These are phyloP conservation scores for Coniochaeta ligniaria DNA, from an alignment of 2,329 filamentous ascomycete genomes.

Conservation along the genomic window DNA sequence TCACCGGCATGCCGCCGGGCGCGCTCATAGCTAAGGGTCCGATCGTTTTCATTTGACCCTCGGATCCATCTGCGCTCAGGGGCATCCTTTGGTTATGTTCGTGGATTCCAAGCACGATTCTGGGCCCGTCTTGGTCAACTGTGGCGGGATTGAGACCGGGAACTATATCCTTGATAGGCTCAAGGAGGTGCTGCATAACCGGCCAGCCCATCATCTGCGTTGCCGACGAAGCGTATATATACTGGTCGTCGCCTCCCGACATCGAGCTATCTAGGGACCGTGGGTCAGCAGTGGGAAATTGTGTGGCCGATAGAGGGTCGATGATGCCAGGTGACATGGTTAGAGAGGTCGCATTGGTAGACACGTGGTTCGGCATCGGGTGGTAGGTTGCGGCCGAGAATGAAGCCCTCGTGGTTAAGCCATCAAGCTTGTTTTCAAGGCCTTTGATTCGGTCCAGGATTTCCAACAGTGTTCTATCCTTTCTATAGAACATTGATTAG, in stretches of 20 bases:
- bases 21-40: background rate
- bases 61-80: background rate
- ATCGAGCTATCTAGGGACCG: background rate
- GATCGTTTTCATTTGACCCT: conserved; percentile 1
- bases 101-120: conserved; percentile 24
- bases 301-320: background rate
- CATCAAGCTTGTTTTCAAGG: conserved; percentile 50
- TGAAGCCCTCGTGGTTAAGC: conserved; percentile 17
- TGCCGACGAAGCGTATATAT: conserved; percentile 29
- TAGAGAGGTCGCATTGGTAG: background rate
- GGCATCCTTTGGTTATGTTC: conserved; percentile 5
- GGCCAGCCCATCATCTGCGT: conserved; percentile 48
- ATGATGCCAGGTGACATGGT: background rate
- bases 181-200: conserved; percentile 31
- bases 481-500: conserved; percentile 31
- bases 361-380: background rate
- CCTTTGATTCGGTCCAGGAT: conserved; percentile 49
- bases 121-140: conserved; percentile 27
- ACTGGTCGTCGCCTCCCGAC: conserved; percentile 11
- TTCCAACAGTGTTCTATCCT: conserved; percentile 55
- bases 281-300: background rate
- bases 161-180: conserved; percentile 21
- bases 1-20: conserved; percentile 2
- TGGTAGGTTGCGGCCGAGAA: background rate
- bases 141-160: conserved; percentile 21